Conservation (phyloP, 2,329 filamentous ascomycete species). For the Waltergamsia citrina region DNA sequence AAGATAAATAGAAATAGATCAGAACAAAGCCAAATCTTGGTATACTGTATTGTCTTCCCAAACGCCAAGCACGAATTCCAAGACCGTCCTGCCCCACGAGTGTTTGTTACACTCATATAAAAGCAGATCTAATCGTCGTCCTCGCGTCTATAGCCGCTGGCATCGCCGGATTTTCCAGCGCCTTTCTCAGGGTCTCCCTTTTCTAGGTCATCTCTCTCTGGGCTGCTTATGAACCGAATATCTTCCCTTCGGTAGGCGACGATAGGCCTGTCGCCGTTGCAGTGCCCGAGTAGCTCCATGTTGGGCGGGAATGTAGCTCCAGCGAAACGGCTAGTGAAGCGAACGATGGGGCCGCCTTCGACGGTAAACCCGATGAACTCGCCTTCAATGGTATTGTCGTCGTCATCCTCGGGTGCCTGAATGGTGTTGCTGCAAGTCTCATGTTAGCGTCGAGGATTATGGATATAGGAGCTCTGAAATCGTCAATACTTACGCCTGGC, state of each 20-base stretch:
- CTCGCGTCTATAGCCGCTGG: not conserved
- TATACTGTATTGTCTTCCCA: too few species aligned
- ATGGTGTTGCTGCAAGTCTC: conserved; percentile 28
- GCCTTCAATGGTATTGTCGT: conserved; percentile 19
- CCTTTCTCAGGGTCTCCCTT: too few species aligned
- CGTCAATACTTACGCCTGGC: conserved; percentile 31
- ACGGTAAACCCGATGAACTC: conserved; percentile 34
- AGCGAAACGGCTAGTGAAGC: conserved; percentile 24
- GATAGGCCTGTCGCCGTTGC: conserved; percentile 22
- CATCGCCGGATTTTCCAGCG: too few species aligned
- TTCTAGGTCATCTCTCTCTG: not conserved
- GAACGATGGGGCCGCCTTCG: conserved; percentile 35
- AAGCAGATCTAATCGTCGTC: too few species aligned
- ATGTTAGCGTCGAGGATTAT: too few species aligned
- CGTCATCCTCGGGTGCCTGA: conserved; percentile 20
- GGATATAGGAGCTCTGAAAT: not conserved
- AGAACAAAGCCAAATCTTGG: too few species aligned
- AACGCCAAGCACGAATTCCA: too few species aligned
- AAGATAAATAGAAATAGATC: too few species aligned
- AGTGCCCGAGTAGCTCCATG: conserved; percentile 25
- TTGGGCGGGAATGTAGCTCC: conserved; percentile 16
- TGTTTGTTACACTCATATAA: too few species aligned
- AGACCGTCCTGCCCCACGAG: too few species aligned
- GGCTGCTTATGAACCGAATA: conserved; percentile 17
- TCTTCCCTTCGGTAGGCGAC: conserved; percentile 25